These are phyloP conservation scores for Asterochloris sp. DNA, from an alignment of 139 green algal genomes.

Conservation along the genomic window DNA sequence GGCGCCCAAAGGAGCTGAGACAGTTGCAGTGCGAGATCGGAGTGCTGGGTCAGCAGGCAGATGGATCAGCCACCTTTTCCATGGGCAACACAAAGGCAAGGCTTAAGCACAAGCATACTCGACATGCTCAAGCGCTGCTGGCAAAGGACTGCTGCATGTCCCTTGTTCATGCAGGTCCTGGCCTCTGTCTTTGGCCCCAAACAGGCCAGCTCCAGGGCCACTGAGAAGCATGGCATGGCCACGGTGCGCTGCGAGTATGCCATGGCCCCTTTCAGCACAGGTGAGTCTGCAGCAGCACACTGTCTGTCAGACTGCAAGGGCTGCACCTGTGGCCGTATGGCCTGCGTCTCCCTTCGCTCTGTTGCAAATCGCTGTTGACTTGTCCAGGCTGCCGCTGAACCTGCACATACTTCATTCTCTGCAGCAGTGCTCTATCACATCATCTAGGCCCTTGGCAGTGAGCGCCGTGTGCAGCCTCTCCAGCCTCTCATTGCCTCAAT, in stretches of 20 bases:
- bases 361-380: neutral
- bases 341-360: neutral
- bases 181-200: slow-evolving; percentile 90
- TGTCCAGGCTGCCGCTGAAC: neutral
- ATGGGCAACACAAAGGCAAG: slow-evolving; percentile 95
- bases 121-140: neutral
- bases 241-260: slow-evolving; percentile 86
- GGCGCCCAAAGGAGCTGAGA: slow-evolving; percentile 75
- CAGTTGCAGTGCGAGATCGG: slow-evolving; percentile 62
- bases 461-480: neutral
- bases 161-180: slow-evolving; percentile 60
- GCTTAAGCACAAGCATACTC: neutral
- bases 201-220: slow-evolving; percentile 50
- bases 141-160: neutral
- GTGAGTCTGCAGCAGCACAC: slow-evolving; percentile 17
- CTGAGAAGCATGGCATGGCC: slow-evolving; percentile 51
- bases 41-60: slow-evolving; percentile 52
- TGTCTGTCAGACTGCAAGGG: neutral
- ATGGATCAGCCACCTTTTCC: slow-evolving; percentile 82
- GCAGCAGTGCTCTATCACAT: no score
- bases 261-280: slow-evolving; percentile 91
- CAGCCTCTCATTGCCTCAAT: neutral
- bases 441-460: no score
- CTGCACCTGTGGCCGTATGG: neutral
- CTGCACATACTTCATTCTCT: no score